Percentiles rank a stretch among this genome's conserved stretches.
Evolutionary conservation across 148 eudicot genomes (phyloP).

Genomic region (Euryodendron excelsum): DNA sequence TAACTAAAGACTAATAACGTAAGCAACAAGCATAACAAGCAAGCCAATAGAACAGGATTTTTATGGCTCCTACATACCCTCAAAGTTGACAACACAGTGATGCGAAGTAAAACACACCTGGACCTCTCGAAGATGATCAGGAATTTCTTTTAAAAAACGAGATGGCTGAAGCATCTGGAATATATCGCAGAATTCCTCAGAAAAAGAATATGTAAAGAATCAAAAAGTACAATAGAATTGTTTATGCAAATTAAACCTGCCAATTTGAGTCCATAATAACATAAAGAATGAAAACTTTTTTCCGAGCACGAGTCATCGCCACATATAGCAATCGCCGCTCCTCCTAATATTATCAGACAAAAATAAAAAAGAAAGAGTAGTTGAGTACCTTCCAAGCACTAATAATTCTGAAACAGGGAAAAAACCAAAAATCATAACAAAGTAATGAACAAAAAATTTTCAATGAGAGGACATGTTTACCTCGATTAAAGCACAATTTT

Average conservation of each 20-base stretch:
- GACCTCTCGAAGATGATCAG: constrained; percentile 55
- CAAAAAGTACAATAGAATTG: constrained; percentile 8
- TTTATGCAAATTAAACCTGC: constrained; percentile 57
- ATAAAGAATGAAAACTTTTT: constrained; percentile 71
- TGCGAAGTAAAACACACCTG: constrained; percentile 42
- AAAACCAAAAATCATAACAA: not conserved
- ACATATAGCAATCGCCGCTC: constrained; percentile 88
- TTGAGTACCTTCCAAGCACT: not conserved
- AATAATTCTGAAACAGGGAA: not conserved
- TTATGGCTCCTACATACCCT: not conserved
- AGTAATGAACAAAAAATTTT: not conserved
- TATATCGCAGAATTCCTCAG: not conserved
- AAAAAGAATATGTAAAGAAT: not conserved
- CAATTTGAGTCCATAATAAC: constrained; percentile 80
- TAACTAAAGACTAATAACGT: not conserved
- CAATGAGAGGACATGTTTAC: constrained; percentile 32
- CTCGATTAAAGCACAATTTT: constrained; percentile 63
- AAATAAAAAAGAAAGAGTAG: not conserved
- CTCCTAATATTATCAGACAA: constrained; percentile 45
- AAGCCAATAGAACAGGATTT: not conserved
- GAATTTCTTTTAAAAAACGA: constrained; percentile 86
- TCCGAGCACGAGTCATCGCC: constrained; percentile 97
- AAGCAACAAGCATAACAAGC: not conserved
- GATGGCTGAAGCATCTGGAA: constrained; percentile 92
- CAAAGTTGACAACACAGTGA: not conserved